Evolutionary conservation across 2,329 filamentous ascomycete species (phyloP).

Genomic region (Myotisia sp.): DNA sequence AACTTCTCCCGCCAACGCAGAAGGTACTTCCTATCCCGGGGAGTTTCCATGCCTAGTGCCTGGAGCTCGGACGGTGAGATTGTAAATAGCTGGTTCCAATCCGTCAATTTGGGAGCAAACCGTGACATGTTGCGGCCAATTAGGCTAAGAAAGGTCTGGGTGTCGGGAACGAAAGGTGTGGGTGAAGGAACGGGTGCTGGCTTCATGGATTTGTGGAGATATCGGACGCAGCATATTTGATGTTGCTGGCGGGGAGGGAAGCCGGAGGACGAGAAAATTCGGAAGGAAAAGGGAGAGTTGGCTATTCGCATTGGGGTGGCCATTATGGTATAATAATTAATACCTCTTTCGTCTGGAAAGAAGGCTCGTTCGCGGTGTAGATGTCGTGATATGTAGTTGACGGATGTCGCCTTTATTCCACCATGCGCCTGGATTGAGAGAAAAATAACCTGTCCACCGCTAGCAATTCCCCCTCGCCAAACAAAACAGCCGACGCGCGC

Average conservation of each 20-base stretch:
- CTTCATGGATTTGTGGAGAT: conserved; percentile 28
- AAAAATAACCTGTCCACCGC: no score
- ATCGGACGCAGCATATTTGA: conserved; percentile 21
- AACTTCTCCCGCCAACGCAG: conserved; percentile 80
- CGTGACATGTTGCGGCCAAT: conserved; percentile 77
- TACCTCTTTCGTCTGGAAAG: no score
- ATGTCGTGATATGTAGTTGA: no score
- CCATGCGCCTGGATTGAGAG: no score
- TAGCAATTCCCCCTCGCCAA: no score
- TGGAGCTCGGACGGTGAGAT: conserved; percentile 63
- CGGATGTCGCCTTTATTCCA: no score
- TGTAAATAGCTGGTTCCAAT: conserved; percentile 82
- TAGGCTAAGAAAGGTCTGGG: conserved; percentile 70
- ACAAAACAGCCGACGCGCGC: no score
- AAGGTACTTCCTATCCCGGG: conserved; percentile 68
- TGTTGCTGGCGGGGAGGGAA: conserved; percentile 19
- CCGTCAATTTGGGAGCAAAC: conserved; percentile 73
- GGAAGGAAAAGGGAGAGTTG: no score
- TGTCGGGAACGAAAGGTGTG: conserved; percentile 75
- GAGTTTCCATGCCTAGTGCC: conserved; percentile 73
- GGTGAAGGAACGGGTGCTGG: conserved; percentile 47
- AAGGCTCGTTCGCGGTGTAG: no score
- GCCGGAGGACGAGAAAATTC: no score
- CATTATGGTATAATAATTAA: no score
- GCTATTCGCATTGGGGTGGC: no score